These are phyloP conservation scores for Colletotrichum falcatum DNA, from an alignment of 2,329 filamentous ascomycete species.

Conservation along the genomic window DNA sequence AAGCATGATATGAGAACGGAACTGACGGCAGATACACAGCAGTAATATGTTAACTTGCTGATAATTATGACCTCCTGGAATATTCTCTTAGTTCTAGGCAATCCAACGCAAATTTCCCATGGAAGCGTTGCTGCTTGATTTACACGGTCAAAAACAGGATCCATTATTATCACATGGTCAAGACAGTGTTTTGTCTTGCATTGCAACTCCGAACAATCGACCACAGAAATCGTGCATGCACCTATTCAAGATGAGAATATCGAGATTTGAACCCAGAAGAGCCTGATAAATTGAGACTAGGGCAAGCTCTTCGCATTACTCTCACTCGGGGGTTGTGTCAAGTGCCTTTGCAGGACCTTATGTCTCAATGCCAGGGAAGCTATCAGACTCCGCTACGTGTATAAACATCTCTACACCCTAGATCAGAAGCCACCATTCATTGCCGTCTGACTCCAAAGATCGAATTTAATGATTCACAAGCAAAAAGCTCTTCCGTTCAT, in stretches of 20 bases:
- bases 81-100: constrained; percentile 55
- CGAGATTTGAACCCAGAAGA: neutral
- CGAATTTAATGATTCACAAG: constrained; percentile 10
- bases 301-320: constrained; percentile 17
- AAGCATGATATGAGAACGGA: too few relatives aligned
- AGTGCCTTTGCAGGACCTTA: neutral
- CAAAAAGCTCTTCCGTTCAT: constrained; percentile 22
- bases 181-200: constrained; percentile 59
- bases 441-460: constrained; percentile 12
- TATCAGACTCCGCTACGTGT: constrained; percentile 18
- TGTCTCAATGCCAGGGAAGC: neutral
- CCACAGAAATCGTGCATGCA: constrained; percentile 55
- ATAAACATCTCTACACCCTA: constrained; percentile 31
- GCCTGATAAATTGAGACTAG: constrained; percentile 17
- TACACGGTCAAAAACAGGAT: constrained; percentile 51
- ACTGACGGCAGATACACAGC: too few relatives aligned
- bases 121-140: constrained; percentile 50
- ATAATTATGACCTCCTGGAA: too few relatives aligned
- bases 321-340: constrained; percentile 14
- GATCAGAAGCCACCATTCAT: constrained; percentile 30
- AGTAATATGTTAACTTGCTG: too few relatives aligned
- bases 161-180: constrained; percentile 58
- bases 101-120: constrained; percentile 57
- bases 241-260: constrained; percentile 48
- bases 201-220: constrained; percentile 62